A percentile compares a stretch with the other conserved stretches of the same genome.
Evolutionary conservation across 345 rosid species (phyloP).

Genomic region (Aquilaria malaccensis): DNA sequence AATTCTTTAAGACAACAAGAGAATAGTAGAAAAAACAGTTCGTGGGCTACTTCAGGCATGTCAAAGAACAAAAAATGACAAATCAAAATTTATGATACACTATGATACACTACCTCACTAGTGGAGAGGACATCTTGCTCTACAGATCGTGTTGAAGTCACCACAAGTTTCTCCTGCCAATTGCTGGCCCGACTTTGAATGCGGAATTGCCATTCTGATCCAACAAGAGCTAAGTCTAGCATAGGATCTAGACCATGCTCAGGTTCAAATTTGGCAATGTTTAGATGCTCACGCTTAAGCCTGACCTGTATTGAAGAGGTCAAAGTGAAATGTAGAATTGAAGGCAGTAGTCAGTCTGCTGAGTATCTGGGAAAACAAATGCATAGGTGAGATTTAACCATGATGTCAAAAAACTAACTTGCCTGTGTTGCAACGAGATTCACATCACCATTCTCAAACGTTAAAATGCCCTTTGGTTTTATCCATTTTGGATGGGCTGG

Average conservation of each 20-base stretch:
- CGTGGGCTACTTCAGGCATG: neutral
- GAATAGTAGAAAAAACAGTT: too few relatives aligned
- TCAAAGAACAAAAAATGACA: conserved; percentile 6
- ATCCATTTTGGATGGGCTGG: conserved; percentile 85
- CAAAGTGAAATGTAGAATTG: conserved; percentile 4
- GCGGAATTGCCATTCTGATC: conserved; percentile 97
- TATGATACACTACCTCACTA: conserved; percentile 54
- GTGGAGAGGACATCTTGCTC: conserved; percentile 97
- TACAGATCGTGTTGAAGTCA: conserved; percentile 84
- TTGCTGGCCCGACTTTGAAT: conserved; percentile 94
- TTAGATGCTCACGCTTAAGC: conserved; percentile 88
- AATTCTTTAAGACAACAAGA: too few relatives aligned
- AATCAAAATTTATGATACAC: conserved; percentile 3
- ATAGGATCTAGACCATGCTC: conserved; percentile 87
- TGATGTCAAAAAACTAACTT: conserved; percentile 15
- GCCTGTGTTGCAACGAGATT: conserved; percentile 98
- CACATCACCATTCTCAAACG: conserved; percentile 96
- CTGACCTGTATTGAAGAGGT: conserved; percentile 56
- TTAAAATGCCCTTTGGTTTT: conserved; percentile 85
- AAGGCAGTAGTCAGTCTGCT: conserved; percentile 2
- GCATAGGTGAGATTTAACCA: conserved; percentile 2
- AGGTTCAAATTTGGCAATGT: conserved; percentile 92
- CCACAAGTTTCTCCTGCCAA: conserved; percentile 95
- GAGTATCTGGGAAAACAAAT: conserved; percentile 7
- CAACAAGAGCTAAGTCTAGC: conserved; percentile 93